Percentiles rank a stretch among this genome's conserved stretches.
These are phyloP conservation scores for Pseudodiploospora longispora DNA, from an alignment of 2,329 filamentous ascomycete genomes.

Conservation along the genomic window DNA sequence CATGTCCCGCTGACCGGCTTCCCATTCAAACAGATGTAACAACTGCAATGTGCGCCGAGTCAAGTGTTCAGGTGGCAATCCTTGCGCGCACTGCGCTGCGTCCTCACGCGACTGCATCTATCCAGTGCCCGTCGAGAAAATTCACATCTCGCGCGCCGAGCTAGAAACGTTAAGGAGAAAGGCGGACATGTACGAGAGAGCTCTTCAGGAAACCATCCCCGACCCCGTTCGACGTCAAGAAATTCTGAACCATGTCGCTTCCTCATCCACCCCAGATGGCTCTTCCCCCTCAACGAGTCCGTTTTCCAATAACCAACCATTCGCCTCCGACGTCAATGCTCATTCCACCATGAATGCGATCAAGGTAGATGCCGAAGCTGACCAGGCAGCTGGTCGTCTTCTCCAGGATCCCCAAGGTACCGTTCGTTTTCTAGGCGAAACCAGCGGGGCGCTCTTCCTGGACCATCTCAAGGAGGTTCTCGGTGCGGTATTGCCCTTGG, in stretches of 20 bases:
- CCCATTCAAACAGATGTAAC: conserved; percentile 34
- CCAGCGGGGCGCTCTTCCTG: conserved; percentile 41
- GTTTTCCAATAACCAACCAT: conserved; percentile 3
- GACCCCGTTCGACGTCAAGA: conserved; percentile 27
- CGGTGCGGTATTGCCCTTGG: conserved; percentile 28
- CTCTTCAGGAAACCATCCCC: conserved; percentile 28
- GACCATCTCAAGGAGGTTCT: conserved; percentile 42
- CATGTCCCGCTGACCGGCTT: background rate
- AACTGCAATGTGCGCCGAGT: conserved; percentile 44
- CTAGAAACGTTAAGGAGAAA: conserved; percentile 32
- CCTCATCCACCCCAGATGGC: conserved; percentile 13
- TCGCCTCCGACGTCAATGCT: conserved; percentile 1
- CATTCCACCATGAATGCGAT: conserved; percentile 4
- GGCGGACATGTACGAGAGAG: conserved; percentile 32
- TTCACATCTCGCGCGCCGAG: conserved; percentile 33
- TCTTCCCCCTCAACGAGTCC: conserved; percentile 15
- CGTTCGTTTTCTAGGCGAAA: conserved; percentile 39
- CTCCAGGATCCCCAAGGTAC: conserved; percentile 37
- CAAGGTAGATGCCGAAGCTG: conserved; percentile 9
- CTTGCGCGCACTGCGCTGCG: conserved; percentile 37
- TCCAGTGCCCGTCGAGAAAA: conserved; percentile 35
- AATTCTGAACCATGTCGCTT: conserved; percentile 20
- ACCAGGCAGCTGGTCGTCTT: conserved; percentile 24
- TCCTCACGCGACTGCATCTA: conserved; percentile 39
- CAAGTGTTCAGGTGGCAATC: conserved; percentile 43